Conservation (phyloP, 768 basidiomycete genomes). For the Botryobasidium botryosum region DNA sequence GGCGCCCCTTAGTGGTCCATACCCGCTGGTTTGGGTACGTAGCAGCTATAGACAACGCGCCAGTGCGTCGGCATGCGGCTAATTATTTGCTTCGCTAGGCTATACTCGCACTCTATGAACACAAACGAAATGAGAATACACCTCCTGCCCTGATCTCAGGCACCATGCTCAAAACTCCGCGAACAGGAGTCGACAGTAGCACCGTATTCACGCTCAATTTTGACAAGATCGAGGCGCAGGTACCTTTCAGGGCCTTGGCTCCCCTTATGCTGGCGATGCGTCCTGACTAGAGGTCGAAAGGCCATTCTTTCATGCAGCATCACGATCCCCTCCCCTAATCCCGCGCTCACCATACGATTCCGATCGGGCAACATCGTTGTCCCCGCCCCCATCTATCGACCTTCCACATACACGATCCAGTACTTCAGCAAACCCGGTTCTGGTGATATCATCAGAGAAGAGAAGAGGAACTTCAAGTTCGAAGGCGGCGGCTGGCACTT, state of each 20-base stretch:
- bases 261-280: conserved; percentile 12
- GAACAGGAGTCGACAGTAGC: conserved; percentile 63
- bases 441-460: conserved; percentile 32
- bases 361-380: conserved; percentile 54
- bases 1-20: conserved; percentile 42
- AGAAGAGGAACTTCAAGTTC: conserved; percentile 38
- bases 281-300: conserved; percentile 22
- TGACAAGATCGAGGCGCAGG: conserved; percentile 36
- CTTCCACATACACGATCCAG: conserved; percentile 47
- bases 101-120: conserved; percentile 61
- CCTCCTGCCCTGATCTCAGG: conserved; percentile 42
- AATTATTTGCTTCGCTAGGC: conserved; percentile 30
- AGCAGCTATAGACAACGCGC: not conserved
- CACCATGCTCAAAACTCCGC: conserved; percentile 60
- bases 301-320: conserved; percentile 58
- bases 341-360: conserved; percentile 55
- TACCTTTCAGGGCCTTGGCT: conserved; percentile 13
- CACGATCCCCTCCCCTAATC: conserved; percentile 28
- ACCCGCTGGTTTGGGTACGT: conserved; percentile 62
- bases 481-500: conserved; percentile 63
- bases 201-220: conserved; percentile 65
- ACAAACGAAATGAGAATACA: conserved; percentile 47
- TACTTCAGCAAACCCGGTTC: conserved; percentile 35
- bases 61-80: too few species aligned
- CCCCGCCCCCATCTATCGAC: conserved; percentile 40